phyloP scores from a whole-genome alignment of 176 grass and related monocot genomes.

The Musa schizocarpa region DNA sequence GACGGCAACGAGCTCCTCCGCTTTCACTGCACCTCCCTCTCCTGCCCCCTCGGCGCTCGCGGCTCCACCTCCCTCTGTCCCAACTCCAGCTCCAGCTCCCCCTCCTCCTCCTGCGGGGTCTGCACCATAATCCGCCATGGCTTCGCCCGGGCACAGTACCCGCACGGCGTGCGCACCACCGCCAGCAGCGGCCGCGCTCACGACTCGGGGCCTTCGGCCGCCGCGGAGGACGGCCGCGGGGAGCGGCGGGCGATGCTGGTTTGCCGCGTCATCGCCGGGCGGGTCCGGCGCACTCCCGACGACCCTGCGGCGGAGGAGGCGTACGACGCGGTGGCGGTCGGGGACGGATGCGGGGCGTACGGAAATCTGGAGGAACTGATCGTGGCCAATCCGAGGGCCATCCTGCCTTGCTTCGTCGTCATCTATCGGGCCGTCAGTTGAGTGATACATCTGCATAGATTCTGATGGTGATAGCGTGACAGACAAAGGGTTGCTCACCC shows the following conservation, averaged over 20 bases:
- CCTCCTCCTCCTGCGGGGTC: slow-evolving; percentile 30
- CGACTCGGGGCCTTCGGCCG: slow-evolving; percentile 59
- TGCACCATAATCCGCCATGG: slow-evolving; percentile 74
- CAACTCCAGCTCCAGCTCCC: not conserved
- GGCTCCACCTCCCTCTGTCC: slow-evolving; percentile 50
- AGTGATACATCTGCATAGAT: not conserved
- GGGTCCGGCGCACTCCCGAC: slow-evolving; percentile 24
- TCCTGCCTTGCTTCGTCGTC: slow-evolving; percentile 94
- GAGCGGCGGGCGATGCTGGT: slow-evolving; percentile 63
- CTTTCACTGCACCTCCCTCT: slow-evolving; percentile 63
- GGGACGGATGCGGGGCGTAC: slow-evolving; percentile 33
- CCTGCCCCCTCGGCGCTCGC: slow-evolving; percentile 50
- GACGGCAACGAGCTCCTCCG: slow-evolving; percentile 97
- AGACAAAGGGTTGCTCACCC: too few relatives aligned
- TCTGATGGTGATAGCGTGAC: too few relatives aligned
- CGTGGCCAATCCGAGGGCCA: slow-evolving; percentile 80
- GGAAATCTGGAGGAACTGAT: slow-evolving; percentile 87
- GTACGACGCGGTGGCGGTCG: slow-evolving; percentile 68
- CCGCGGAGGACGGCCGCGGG: not conserved
- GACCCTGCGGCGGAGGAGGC: slow-evolving; percentile 10
- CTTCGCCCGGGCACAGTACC: slow-evolving; percentile 30
- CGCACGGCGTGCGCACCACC: slow-evolving; percentile 28
- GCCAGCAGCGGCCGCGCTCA: slow-evolving; percentile 41
- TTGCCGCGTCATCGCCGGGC: slow-evolving; percentile 89
- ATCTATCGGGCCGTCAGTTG: slow-evolving; percentile 51